phyloP scores from a whole-genome alignment of 1,284 basidiomycete genomes.

The Cutaneotrichosporon sp. region DNA sequence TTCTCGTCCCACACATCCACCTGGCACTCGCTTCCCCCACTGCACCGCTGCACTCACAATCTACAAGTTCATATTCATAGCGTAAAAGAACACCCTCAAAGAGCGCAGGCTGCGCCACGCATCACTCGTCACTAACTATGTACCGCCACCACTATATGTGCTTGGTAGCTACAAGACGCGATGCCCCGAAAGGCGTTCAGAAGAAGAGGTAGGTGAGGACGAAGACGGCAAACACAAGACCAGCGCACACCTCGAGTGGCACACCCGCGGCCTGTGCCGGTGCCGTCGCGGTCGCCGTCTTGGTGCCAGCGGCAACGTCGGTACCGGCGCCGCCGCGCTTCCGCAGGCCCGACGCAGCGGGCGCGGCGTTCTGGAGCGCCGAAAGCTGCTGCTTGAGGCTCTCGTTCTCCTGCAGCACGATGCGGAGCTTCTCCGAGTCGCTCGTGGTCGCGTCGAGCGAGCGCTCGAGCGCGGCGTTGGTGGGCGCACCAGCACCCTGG shows the following conservation, averaged over 20 bases:
- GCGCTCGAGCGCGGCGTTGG: constrained; percentile 42
- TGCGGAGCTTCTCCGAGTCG: constrained; percentile 49
- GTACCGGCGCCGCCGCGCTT: constrained; percentile 43
- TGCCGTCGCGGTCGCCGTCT: constrained; percentile 31
- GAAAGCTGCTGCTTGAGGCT: constrained; percentile 42
- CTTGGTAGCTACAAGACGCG: constrained; percentile 24
- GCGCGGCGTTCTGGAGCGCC: constrained; percentile 31
- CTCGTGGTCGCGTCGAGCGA: constrained; percentile 42
- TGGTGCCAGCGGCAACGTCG: constrained; percentile 31
- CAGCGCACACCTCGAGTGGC: constrained; percentile 59
- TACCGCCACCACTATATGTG: constrained; percentile 37
- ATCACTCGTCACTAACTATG: constrained; percentile 5
- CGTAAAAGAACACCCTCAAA: not conserved
- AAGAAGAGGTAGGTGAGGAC: constrained; percentile 61
- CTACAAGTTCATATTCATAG: not conserved
- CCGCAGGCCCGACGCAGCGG: constrained; percentile 45
- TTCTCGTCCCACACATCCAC: too few relatives aligned
- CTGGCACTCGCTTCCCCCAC: too few relatives aligned
- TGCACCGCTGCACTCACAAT: too few relatives aligned
- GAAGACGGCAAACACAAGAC: constrained; percentile 59
- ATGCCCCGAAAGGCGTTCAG: constrained; percentile 34
- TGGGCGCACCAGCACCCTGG: constrained; percentile 29
- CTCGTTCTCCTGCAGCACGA: constrained; percentile 51
- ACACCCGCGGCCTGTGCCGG: constrained; percentile 48
- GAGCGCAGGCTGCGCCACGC: not conserved